phyloP scores from a whole-genome alignment of 257 asterid species.

The Lantana camara region DNA sequence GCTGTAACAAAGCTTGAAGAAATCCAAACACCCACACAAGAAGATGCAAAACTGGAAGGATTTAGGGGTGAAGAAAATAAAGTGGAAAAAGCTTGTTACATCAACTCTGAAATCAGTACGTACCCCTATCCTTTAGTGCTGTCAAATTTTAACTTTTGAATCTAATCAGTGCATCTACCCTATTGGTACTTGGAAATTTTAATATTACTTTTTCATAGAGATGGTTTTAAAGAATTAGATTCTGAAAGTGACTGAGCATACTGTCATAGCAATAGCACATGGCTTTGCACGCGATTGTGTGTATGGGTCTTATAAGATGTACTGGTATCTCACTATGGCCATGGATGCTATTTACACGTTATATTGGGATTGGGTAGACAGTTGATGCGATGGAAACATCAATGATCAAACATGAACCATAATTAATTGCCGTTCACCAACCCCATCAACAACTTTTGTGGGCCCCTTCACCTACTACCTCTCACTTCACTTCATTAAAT shows the following conservation, averaged over 20 bases:
- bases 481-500: too few relatives aligned
- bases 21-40: conserved; percentile 47
- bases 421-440: not conserved
- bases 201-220: too few relatives aligned
- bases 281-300: too few relatives aligned
- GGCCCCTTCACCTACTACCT: not conserved
- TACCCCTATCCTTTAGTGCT: conserved; percentile 13
- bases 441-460: conserved; percentile 6
- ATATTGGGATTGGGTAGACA: too few relatives aligned
- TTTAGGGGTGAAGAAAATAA: conserved; percentile 45
- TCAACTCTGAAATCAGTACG: conserved; percentile 78
- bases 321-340: too few relatives aligned
- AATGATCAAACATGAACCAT: too few relatives aligned
- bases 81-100: conserved; percentile 89
- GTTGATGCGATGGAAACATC: too few relatives aligned
- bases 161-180: not conserved
- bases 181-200: not conserved
- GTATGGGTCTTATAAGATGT: too few relatives aligned
- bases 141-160: not conserved
- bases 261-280: too few relatives aligned
- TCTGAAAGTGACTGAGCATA: too few relatives aligned
- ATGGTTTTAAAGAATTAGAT: too few relatives aligned
- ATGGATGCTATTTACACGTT: too few relatives aligned
- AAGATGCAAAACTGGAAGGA: conserved; percentile 34
- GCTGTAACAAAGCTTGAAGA: conserved; percentile 37